Evolutionary conservation across 1,284 basidiomycete species (phyloP).

Genomic region (Leccinum griseonigrum): DNA sequence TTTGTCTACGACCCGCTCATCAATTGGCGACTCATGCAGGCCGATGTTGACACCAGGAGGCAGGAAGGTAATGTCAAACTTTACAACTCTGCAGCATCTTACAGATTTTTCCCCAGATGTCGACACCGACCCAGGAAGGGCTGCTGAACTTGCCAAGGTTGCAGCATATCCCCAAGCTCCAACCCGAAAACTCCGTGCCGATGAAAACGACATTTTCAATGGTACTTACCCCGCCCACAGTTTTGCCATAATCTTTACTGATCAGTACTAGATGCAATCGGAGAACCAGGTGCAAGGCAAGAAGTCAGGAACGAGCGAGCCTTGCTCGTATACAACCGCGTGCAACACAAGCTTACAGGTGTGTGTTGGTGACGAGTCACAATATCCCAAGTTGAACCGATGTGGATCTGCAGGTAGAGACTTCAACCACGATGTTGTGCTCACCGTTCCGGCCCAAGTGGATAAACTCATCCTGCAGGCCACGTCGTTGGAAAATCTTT

Average conservation of each 20-base stretch:
- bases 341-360: slow-evolving; percentile 92
- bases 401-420: slow-evolving; percentile 65
- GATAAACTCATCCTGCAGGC: slow-evolving; percentile 91
- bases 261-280: slow-evolving; percentile 48
- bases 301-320: slow-evolving; percentile 92
- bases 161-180: slow-evolving; percentile 75
- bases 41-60: slow-evolving; percentile 61
- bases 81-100: neutral
- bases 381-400: neutral
- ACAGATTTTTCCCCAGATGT: slow-evolving; percentile 28
- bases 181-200: slow-evolving; percentile 70
- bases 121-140: slow-evolving; percentile 50
- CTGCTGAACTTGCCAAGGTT: slow-evolving; percentile 62
- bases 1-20: slow-evolving; percentile 90
- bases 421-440: slow-evolving; percentile 78
- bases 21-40: slow-evolving; percentile 84
- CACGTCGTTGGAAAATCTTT: slow-evolving; percentile 89
- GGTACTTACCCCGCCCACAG: slow-evolving; percentile 38
- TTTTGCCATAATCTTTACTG: neutral
- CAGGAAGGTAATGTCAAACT: slow-evolving; percentile 48
- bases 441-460: slow-evolving; percentile 79
- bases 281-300: slow-evolving; percentile 53
- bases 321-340: slow-evolving; percentile 87
- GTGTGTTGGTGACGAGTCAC: slow-evolving; percentile 2
- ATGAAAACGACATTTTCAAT: slow-evolving; percentile 82